phyloP scores from a whole-genome alignment of 345 rosid genomes.

The Arabidopsis arenosa region DNA sequence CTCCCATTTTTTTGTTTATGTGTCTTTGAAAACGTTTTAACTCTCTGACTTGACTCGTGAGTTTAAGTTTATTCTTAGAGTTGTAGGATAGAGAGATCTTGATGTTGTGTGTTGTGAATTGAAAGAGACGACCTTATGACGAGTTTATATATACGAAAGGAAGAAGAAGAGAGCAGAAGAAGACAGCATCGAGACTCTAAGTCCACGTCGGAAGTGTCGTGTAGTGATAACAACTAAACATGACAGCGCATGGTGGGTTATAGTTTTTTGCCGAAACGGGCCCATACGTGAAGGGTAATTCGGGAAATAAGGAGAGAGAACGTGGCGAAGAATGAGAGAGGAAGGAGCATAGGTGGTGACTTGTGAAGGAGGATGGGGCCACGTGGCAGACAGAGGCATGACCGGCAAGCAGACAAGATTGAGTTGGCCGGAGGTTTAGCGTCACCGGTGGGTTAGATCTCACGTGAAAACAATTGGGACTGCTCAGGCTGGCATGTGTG shows the following conservation, averaged over 20 bases:
- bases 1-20: constrained; percentile 61
- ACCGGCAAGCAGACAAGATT: constrained; percentile 43
- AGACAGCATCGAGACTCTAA: constrained; percentile 38
- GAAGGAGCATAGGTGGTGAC: constrained; percentile 39
- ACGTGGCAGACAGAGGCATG: constrained; percentile 40
- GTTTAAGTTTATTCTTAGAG: not conserved
- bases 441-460: constrained; percentile 38
- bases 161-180: constrained; percentile 29
- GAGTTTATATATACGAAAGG: constrained; percentile 37
- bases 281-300: constrained; percentile 7
- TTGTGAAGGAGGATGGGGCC: constrained; percentile 27
- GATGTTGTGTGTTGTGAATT: constrained; percentile 32
- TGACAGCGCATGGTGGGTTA: constrained; percentile 38
- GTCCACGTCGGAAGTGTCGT: constrained; percentile 44
- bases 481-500: constrained; percentile 9
- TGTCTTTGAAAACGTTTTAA: constrained; percentile 9
- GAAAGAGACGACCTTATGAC: constrained; percentile 29
- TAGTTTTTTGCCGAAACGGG: not conserved
- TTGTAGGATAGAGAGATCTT: not conserved
- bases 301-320: constrained; percentile 27
- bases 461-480: constrained; percentile 32
- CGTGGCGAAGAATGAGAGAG: constrained; percentile 44
- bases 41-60: constrained; percentile 18
- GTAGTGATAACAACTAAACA: constrained; percentile 38
- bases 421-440: constrained; percentile 41